Conservation (phyloP, 805 yeast genomes). For the Wickerhamomyces mucosus region DNA sequence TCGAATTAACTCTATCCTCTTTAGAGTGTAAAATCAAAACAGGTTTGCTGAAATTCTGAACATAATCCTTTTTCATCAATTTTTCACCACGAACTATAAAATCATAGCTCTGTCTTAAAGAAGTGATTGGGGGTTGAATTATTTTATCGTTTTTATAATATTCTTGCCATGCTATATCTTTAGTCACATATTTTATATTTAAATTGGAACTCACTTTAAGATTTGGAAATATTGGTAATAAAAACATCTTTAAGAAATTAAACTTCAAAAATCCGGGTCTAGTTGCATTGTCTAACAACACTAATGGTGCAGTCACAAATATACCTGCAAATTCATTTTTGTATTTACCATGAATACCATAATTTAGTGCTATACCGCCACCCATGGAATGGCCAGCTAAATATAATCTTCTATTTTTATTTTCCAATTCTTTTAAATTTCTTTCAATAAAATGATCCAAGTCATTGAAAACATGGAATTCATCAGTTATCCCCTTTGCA, state of each 20-base stretch:
- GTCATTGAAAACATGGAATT: constrained; percentile 45
- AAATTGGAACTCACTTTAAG: constrained; percentile 46
- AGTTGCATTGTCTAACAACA: constrained; percentile 47
- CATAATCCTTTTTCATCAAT: constrained; percentile 30
- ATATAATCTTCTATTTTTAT: constrained; percentile 29
- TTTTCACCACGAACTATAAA: constrained; percentile 53
- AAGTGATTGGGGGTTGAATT: constrained; percentile 39
- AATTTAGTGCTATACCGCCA: constrained; percentile 60
- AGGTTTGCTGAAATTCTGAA: constrained; percentile 28
- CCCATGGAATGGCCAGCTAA: constrained; percentile 77
- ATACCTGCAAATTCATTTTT: constrained; percentile 37
- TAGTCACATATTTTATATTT: constrained; percentile 43
- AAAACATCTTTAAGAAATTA: constrained; percentile 30
- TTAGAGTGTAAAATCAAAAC: constrained; percentile 53
- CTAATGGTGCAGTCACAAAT: constrained; percentile 49
- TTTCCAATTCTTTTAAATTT: constrained; percentile 28
- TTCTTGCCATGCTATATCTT: constrained; percentile 34
- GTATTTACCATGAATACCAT: constrained; percentile 46
- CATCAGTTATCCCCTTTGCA: constrained; percentile 47
- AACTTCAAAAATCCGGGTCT: constrained; percentile 40
- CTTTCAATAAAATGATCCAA: constrained; percentile 45
- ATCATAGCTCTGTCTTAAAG: constrained; percentile 47
- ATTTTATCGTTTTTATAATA: constrained; percentile 36
- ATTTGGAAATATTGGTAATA: constrained; percentile 36
- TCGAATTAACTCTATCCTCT: constrained; percentile 50